Percentiles rank a stretch among this genome's conserved stretches.
These are phyloP conservation scores for Mortierella antarctica DNA, from an alignment of 192 early-diverging fungal species.

Conservation along the genomic window DNA sequence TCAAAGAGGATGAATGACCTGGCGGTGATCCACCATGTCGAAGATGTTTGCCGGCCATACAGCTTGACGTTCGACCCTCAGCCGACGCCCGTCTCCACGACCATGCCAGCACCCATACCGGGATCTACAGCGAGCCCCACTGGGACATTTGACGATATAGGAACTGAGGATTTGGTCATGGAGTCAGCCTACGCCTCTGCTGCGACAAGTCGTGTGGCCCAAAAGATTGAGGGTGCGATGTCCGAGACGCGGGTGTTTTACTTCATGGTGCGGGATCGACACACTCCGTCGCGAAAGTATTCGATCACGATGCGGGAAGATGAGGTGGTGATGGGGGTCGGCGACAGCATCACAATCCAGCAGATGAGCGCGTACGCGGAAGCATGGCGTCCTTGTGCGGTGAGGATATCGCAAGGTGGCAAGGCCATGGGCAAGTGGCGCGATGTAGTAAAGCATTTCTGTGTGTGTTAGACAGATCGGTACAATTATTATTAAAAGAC, in stretches of 20 bases:
- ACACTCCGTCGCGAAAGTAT: slow-evolving; percentile 30
- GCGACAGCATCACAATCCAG: slow-evolving; percentile 23
- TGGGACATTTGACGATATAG: slow-evolving; percentile 32
- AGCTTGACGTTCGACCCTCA: slow-evolving; percentile 1
- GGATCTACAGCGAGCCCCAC: not conserved
- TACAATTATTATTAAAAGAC: too few species aligned
- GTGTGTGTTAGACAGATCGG: slow-evolving; percentile 14
- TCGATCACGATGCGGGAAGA: slow-evolving; percentile 41
- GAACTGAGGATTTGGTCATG: slow-evolving; percentile 43
- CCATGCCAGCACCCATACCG: not conserved
- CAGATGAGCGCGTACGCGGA: slow-evolving; percentile 48
- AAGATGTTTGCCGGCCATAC: slow-evolving; percentile 27
- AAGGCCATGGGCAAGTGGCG: slow-evolving; percentile 36
- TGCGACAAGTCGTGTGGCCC: slow-evolving; percentile 1
- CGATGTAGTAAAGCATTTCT: slow-evolving; percentile 46
- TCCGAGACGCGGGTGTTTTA: slow-evolving; percentile 31
- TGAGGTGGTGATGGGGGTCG: slow-evolving; percentile 15
- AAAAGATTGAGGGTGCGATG: not conserved
- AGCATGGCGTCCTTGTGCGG: slow-evolving; percentile 19
- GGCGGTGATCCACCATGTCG: slow-evolving; percentile 13
- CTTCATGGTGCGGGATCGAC: slow-evolving; percentile 38
- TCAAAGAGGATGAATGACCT: slow-evolving; percentile 37
- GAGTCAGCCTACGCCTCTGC: slow-evolving; percentile 44
- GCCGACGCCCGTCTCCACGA: too few species aligned
- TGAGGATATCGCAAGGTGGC: slow-evolving; percentile 16